Base-by-base conservation (phyloP, 2,329 filamentous ascomycete species). In the Xylaria sp. region DNA sequence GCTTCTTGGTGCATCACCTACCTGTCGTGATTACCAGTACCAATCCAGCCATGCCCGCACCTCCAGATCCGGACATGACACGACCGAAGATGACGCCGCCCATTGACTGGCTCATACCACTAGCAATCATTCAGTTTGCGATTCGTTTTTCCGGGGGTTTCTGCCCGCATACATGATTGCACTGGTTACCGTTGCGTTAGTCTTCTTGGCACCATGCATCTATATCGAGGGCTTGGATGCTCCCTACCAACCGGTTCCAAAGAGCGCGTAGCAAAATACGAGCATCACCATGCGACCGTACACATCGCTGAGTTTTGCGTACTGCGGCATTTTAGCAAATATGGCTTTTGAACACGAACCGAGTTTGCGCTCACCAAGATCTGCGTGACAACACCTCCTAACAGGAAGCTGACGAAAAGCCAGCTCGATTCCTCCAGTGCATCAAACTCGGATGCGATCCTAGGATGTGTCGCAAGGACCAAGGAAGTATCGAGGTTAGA, bases 391-490 rank as follows among this genome's bases (percentile, higher is more conserved):
- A 78, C 80, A 0, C 77, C 74, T 1, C 80, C 80, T 11, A 85
- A 68, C 1, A 76, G 73, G 62, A 83, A 83, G 46, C 75, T 76
- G 3, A 80, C 82, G 13, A 82, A 79, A 9, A 85, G 68, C 82
- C 84, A 85, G 60, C 79, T 83, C 2, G 83, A 84, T 55, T 82
- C 78, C 13, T 77, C 78, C 3, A 87, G 68, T 39, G 78, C 76
- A 56, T 80, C 75, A 65, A 87, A 87, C 57, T 86, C 80, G 8
- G 84, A 87, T 0, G 83, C 80, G 55, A 87, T 85, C 2, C 76
- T 76, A 0, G 82, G 81, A 59, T 88, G 84, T 0, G 87, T 88
- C 0, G 88, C 87, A 37, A 91, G 74, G 0, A 91, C 79, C 0
- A 91, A 74, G 1, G 84, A 86, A 0, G 76, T 74, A 67, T 91